Percentiles rank a stretch among this genome's conserved stretches.
phyloP scores from a whole-genome alignment of 2,329 filamentous ascomycete species.

The Pseudophaeomoniella oleicola region DNA sequence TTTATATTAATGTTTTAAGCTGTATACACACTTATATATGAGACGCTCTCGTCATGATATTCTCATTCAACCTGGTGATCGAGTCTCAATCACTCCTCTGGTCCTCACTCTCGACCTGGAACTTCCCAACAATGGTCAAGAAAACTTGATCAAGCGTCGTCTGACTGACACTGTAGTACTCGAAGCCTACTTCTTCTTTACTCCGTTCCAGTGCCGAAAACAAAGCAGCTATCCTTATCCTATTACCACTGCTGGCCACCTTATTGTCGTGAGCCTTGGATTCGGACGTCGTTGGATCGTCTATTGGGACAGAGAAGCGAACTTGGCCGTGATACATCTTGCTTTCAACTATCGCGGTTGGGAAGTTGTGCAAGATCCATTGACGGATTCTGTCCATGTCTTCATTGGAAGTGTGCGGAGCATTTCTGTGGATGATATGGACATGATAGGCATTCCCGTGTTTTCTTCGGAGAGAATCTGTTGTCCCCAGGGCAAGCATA shows the following conservation, averaged over 20 bases:
- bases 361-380: slow-evolving; percentile 52
- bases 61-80: no score
- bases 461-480: slow-evolving; percentile 53
- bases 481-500: slow-evolving; percentile 74
- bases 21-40: no score
- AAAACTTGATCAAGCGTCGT: slow-evolving; percentile 89
- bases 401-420: slow-evolving; percentile 54
- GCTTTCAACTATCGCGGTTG: slow-evolving; percentile 52
- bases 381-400: slow-evolving; percentile 52
- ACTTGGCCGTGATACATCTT: slow-evolving; percentile 75
- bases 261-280: slow-evolving; percentile 5
- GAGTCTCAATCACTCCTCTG: not conserved
- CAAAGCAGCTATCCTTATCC: slow-evolving; percentile 46
- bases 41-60: no score
- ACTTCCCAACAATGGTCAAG: slow-evolving; percentile 64
- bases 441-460: slow-evolving; percentile 71
- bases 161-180: slow-evolving; percentile 75
- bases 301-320: slow-evolving; percentile 60
- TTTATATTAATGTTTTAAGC: no score
- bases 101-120: slow-evolving; percentile 62
- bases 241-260: not conserved
- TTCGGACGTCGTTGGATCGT: slow-evolving; percentile 16
- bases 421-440: slow-evolving; percentile 61
- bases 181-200: slow-evolving; percentile 53
- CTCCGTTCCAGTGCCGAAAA: slow-evolving; percentile 61